Evolutionary conservation across 2,329 filamentous ascomycete species (phyloP).

Genomic region (Ceratocystis albifundus): DNA sequence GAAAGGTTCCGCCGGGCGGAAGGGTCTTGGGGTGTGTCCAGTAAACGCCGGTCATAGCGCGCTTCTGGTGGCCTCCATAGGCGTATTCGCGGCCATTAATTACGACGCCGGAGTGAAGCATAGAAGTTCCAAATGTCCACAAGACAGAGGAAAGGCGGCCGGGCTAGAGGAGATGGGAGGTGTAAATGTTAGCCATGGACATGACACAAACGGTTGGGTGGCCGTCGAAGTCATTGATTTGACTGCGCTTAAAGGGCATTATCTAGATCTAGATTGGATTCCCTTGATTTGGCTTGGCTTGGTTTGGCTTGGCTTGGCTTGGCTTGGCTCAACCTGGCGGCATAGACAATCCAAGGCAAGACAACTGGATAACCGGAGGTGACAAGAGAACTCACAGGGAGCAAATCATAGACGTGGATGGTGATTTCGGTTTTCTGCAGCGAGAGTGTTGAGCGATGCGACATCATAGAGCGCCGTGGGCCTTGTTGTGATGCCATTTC

Average conservation of each 20-base stretch:
- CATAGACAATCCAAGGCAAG: constrained; percentile 49
- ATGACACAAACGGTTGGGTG: neutral
- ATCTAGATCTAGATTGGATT: too few relatives aligned
- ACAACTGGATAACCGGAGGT: neutral
- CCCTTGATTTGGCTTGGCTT: neutral
- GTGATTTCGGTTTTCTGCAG: constrained; percentile 60
- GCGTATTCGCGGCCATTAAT: constrained; percentile 74
- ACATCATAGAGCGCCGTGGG: constrained; percentile 32
- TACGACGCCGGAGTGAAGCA: constrained; percentile 73
- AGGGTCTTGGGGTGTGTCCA: constrained; percentile 62
- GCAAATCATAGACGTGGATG: constrained; percentile 68
- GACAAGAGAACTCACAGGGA: constrained; percentile 44
- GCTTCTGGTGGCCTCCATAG: constrained; percentile 68
- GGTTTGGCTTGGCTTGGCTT: neutral
- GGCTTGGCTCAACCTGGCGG: constrained; percentile 31
- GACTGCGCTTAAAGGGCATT: neutral
- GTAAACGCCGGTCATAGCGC: constrained; percentile 65
- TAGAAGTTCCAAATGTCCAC: constrained; percentile 64
- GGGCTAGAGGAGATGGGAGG: constrained; percentile 38
- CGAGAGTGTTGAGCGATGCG: constrained; percentile 55
- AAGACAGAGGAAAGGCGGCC: constrained; percentile 63
- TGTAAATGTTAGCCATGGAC: neutral
- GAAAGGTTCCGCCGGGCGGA: constrained; percentile 68
- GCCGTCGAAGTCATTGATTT: constrained; percentile 12
- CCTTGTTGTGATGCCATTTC: constrained; percentile 37